Base-by-base conservation (phyloP, 139 green algal species). In the Chloropicon primus region DNA sequence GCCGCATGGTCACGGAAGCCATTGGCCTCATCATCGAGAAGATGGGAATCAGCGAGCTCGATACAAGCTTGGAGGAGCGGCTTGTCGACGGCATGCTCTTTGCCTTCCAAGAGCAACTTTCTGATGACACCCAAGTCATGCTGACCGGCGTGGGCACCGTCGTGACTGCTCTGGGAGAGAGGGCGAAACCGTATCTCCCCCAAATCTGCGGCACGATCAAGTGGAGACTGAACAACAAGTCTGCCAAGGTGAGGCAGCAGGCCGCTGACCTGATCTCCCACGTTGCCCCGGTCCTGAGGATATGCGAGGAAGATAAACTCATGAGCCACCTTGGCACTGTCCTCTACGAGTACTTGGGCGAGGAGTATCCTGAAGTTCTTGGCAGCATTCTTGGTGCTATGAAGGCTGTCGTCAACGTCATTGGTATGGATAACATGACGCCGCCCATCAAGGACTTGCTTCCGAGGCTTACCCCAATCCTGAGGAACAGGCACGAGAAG, bases 201-300 rank as follows among this genome's bases (percentile, higher is more conserved):
- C 95, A 99, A 89, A 97, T 99, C 76, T 96, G 89, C 85, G 95
- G 95, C 27, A 98, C 91, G 73, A 97, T 99, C 90, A 99, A 99
- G 88, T 99, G 95, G 95, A 87, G 95, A 28, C 89, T 99, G 24
- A 98, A 99, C 89, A 97, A 99, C 90, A 98, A 98, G 85, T 87
- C 76, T 53, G 91, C 96, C 73, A 94, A 96, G 82, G 91, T 97
- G 75, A 86, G 95, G 26, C 91, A 98, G 88, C 94, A 98, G 88
- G 95, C 95, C 1, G 95, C 95, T 1, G 95, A 99, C 87, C 87
- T 99, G 22, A 97, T 98, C 72, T 88, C 91, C 1, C 87, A 90
- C 76, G 96, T 97, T 79, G 95, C 95, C 1, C 83, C 89, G 1
- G 94, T 98, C n/a, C 94, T 98, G 92, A 92, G 92, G 85, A 72